Percentiles rank a stretch among this genome's conserved stretches.
These are phyloP conservation scores for Lachancea fermentati DNA, from an alignment of 805 yeast genomes.

Conservation along the genomic window DNA sequence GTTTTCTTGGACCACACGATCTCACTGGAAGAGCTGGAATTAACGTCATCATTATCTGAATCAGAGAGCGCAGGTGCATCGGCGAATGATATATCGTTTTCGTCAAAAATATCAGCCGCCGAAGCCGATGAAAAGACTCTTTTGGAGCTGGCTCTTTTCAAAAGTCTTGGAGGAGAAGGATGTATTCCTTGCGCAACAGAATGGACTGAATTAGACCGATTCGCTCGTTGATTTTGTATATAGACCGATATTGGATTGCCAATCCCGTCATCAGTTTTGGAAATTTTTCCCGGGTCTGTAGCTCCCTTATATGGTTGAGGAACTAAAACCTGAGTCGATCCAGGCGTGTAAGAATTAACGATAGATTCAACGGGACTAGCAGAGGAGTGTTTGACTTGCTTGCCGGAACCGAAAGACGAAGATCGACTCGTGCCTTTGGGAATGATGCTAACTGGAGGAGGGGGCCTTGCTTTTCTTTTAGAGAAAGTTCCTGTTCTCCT, in stretches of 20 bases:
- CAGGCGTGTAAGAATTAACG: conserved; percentile 38
- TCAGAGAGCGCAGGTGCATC: conserved; percentile 59
- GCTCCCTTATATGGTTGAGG: conserved; percentile 40
- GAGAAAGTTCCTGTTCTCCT: conserved; percentile 12
- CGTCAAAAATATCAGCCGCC: conserved; percentile 54
- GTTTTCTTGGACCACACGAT: conserved; percentile 22
- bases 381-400: conserved; percentile 2
- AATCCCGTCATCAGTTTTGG: neutral
- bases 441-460: conserved; percentile 14
- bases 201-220: conserved; percentile 21
- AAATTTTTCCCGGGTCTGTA: conserved; percentile 11
- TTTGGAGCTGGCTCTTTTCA: conserved; percentile 28
- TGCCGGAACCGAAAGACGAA: neutral
- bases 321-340: conserved; percentile 37
- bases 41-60: conserved; percentile 41
- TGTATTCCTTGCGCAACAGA: conserved; percentile 17
- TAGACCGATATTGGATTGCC: conserved; percentile 12
- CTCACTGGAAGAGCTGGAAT: conserved; percentile 26
- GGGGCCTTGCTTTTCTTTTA: conserved; percentile 15
- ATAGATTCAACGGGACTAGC: conserved; percentile 18
- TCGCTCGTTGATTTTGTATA: conserved; percentile 14
- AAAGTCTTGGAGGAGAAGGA: conserved; percentile 23
- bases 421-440: neutral
- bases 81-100: conserved; percentile 69
- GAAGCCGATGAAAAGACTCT: conserved; percentile 33